Base-by-base conservation (phyloP, 1,284 basidiomycete genomes). In the Microbotryomycetes sp. region DNA sequence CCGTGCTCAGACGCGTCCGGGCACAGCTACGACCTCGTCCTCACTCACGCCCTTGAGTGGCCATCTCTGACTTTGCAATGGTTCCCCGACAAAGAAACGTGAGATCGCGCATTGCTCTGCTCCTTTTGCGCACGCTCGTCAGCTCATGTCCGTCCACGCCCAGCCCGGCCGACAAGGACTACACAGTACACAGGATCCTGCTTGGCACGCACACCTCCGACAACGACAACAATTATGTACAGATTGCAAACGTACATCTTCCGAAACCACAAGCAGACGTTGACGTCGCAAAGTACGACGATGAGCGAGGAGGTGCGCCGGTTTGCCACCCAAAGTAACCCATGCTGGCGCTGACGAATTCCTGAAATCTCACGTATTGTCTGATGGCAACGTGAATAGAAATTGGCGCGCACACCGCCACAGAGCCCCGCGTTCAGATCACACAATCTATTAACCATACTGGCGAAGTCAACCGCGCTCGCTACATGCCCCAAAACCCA, bases 401-500 rank as follows among this genome's bases (percentile, higher is more conserved):
- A 76, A 84, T 94, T 45, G 91, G 91, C 28, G 87, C 88, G 2
- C 85, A 93, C 75, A 85, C 83, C 18, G 84, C 91, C 45, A 85
- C 88, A 80, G 75, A 78, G 45, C 89, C 92, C 1, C 84, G 90
- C 27, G 85, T 98, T 65, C 86, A 89, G 72, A 84, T 97, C 73
- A 88, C 87, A 31, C 96, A 99, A 75, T 87, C 85, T 64, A 98
- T 99, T 79, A 93, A 93, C 75, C 96, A 99, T 76, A 83, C 84
- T 9, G 92, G 92, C 54, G 96, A 99, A 76, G 91, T 98, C 72
- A 98, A 99, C 77, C 81, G 93, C 45, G 96, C 96, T 59, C 82
- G 96, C 50, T 99, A 98, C 76, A 97, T 97, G 90, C 96, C 96
- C 16, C 94, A 97, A 77, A 98, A 98, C 73, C 89, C 91, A 5